Evolutionary conservation across 2,329 filamentous ascomycete species (phyloP), one percentile per base, ranked within the genome.

Genomic region (Thyridium curvatum): DNA sequence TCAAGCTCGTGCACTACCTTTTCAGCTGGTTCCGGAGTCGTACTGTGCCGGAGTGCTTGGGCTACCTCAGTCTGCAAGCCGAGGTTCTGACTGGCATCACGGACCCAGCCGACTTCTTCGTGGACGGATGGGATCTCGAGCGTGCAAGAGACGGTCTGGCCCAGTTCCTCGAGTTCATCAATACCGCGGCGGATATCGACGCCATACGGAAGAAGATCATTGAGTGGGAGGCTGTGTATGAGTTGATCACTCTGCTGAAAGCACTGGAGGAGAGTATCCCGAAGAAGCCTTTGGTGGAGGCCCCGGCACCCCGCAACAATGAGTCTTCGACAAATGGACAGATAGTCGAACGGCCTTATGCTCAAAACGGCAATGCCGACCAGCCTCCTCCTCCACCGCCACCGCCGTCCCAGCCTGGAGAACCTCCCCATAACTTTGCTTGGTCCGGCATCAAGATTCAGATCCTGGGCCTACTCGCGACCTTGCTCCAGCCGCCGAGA

Each of bases 41-140:
- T 45, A 91, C 96, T 44, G 90, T 96, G 4, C 91, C 91, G 1
- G 90, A 96, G 55, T 95, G 89, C 13, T 86, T 90, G 39, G 90
- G 90, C n/a, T 71, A 96, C 30, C 95, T 97, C 66, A 88, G 93
- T 53, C 74, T 95, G 3, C 91, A 97, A 64, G 86, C 87, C 13
- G 85, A 95, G 55, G 94, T 96, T 28, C 82, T 87, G 32, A 80
- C 83, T 31, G 81, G 83, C 26, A 73, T 81, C 41, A 79, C 83
- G 13, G 77, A 91, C 43, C 81, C 87, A 0, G 80, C 86, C 45
- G 90, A 96, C 53, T 97, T 96, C 52, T 91, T 91, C 0, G 81
- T 96, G 2, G 94, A 97, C 52, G 76, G 89, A 34, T 97, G 91
- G 91, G 91, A 97, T 53, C 94, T 97, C 84, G 91, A 97, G 58